Evolutionary conservation across 441 rosid species (phyloP).

Genomic region (Corymbia citriodora): DNA sequence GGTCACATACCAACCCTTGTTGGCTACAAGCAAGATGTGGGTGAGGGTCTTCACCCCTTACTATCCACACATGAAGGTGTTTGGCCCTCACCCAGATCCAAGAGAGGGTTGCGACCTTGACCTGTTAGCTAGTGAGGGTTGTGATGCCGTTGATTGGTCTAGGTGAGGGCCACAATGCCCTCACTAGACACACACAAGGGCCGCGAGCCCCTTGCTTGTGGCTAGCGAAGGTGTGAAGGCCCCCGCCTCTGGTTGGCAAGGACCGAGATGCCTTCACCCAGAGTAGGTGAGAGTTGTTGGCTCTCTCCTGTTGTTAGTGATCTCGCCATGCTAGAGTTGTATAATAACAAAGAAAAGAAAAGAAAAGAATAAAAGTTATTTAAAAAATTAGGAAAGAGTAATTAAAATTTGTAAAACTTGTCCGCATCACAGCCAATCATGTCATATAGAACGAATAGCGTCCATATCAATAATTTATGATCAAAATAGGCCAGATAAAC

Average conservation of each 20-base stretch:
- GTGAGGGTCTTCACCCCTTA: too few relatives aligned
- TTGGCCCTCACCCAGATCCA: too few relatives aligned
- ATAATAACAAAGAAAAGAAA: too few relatives aligned
- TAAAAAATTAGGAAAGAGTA: too few relatives aligned
- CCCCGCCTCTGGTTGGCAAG: background rate
- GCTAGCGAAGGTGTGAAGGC: too few relatives aligned
- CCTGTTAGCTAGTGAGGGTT: too few relatives aligned
- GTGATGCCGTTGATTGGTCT: too few relatives aligned
- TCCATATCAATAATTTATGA: fast-evolving
- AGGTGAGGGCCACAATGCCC: background rate
- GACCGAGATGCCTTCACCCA: fast-evolving
- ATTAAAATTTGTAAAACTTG: too few relatives aligned
- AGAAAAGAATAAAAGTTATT: background rate
- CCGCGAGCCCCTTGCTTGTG: too few relatives aligned
- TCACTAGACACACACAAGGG: too few relatives aligned
- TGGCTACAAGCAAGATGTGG: background rate
- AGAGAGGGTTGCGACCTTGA: too few relatives aligned
- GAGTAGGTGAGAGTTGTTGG: fast-evolving
- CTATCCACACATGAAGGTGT: too few relatives aligned
- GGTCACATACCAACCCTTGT: background rate
- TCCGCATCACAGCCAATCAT: fast-evolving
- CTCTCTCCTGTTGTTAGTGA: fast-evolving
- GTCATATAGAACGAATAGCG: background rate
- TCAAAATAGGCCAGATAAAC: fast-evolving
- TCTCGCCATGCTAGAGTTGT: fast-evolving